Evolutionary conservation across 768 basidiomycete species (phyloP).

Genomic region (Leccinum olivaceopallidum): DNA sequence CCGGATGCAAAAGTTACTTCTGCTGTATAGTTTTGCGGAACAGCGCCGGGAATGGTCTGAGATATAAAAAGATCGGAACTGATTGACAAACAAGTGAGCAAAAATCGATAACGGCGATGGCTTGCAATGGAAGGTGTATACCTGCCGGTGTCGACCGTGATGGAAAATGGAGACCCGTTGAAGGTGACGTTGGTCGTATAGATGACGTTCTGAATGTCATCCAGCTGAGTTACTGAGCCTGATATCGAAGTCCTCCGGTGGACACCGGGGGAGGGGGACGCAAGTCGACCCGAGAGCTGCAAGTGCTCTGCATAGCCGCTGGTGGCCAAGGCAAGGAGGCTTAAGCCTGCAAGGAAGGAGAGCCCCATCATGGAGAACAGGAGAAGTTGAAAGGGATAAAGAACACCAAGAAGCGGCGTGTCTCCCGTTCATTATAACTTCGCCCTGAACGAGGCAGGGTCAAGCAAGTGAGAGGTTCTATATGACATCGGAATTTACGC

Average conservation of each 20-base stretch:
- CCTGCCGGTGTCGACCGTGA: constrained; percentile 50
- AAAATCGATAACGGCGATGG: background rate
- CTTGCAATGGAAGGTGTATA: constrained; percentile 15
- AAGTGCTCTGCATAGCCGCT: constrained; percentile 13
- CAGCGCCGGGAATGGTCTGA: constrained; percentile 41
- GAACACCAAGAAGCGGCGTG: background rate
- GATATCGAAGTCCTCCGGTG: constrained; percentile 29
- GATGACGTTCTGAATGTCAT: constrained; percentile 33
- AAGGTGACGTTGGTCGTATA: constrained; percentile 43
- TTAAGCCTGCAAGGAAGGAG: constrained; percentile 6
- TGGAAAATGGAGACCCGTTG: constrained; percentile 33
- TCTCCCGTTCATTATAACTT: constrained; percentile 3
- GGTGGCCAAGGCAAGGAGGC: constrained; percentile 10
- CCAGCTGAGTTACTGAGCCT: constrained; percentile 24
- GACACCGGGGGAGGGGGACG: constrained; percentile 10
- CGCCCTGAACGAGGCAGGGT: background rate
- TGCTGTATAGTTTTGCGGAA: constrained; percentile 38
- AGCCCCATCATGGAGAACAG: constrained; percentile 22
- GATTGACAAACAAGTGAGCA: constrained; percentile 8
- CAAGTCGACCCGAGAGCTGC: constrained; percentile 17
- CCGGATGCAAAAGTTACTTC: constrained; percentile 57
- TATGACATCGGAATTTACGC: too few species aligned
- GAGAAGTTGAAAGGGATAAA: background rate
- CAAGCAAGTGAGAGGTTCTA: background rate
- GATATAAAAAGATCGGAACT: constrained; percentile 71